A percentile compares a stretch with the other conserved stretches of the same genome.
phyloP scores from a whole-genome alignment of 2,329 filamentous ascomycete genomes.

The Venturia aucupariae region DNA sequence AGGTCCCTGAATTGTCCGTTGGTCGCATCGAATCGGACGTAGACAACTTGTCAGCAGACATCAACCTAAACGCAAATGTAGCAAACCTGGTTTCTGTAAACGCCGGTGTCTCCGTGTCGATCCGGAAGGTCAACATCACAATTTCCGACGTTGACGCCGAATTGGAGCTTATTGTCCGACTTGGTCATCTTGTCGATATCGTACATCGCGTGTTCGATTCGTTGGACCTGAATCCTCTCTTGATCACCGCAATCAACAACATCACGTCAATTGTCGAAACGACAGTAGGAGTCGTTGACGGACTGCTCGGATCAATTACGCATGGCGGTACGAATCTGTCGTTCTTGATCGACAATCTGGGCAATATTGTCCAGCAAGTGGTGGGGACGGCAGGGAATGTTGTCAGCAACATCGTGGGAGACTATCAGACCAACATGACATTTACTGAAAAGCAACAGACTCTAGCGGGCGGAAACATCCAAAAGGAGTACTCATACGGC shows the following conservation, averaged over 20 bases:
- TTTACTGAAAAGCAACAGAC: slow-evolving; percentile 31
- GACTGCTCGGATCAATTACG: slow-evolving; percentile 49
- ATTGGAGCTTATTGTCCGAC: slow-evolving; percentile 49
- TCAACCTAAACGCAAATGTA: slow-evolving; percentile 53
- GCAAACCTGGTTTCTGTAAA: slow-evolving; percentile 47
- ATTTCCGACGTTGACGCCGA: slow-evolving; percentile 52
- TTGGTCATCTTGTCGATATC: slow-evolving; percentile 52
- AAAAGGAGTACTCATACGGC: slow-evolving; percentile 46
- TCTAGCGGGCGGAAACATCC: slow-evolving; percentile 31
- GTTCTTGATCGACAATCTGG: slow-evolving; percentile 52
- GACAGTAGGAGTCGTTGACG: slow-evolving; percentile 49
- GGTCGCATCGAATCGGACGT: slow-evolving; percentile 52
- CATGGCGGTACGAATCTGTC: slow-evolving; percentile 46
- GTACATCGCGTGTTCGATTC: slow-evolving; percentile 52
- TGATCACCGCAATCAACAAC: slow-evolving; percentile 47
- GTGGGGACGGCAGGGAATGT: slow-evolving; percentile 36
- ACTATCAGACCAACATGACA: slow-evolving; percentile 52
- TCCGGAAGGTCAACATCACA: slow-evolving; percentile 49
- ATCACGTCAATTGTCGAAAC: slow-evolving; percentile 43
- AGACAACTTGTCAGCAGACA: slow-evolving; percentile 48
- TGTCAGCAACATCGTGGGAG: slow-evolving; percentile 47
- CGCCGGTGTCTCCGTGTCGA: slow-evolving; percentile 38
- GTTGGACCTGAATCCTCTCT: slow-evolving; percentile 52
- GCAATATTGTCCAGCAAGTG: slow-evolving; percentile 54
- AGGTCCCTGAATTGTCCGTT: slow-evolving; percentile 49